These are phyloP conservation scores for Alnus glutinosa DNA, from an alignment of 306 rosid genomes.

Conservation along the genomic window DNA sequence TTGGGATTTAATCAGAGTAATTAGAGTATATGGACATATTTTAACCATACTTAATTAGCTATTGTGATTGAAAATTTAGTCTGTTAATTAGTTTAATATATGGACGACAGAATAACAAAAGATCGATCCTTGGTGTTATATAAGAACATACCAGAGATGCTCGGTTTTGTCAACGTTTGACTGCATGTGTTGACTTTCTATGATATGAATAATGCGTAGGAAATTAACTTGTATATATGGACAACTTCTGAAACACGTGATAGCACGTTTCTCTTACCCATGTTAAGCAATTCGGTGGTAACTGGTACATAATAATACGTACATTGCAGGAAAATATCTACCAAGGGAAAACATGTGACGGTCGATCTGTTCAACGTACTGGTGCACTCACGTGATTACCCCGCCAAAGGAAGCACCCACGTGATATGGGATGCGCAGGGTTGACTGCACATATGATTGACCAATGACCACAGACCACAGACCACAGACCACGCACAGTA, in stretches of 20 bases:
- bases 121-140: background rate
- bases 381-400: constrained; percentile 46
- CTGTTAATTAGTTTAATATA: constrained; percentile 12
- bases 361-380: constrained; percentile 4
- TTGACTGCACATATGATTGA: background rate
- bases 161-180: constrained; percentile 9
- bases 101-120: constrained; percentile 2
- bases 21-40: background rate
- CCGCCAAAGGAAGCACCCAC: constrained; percentile 9
- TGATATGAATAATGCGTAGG: background rate
- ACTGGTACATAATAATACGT: background rate
- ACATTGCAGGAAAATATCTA: background rate
- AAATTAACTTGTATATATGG: constrained; percentile 26
- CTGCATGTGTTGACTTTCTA: background rate
- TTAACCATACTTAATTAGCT: background rate
- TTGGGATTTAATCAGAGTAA: no score
- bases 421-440: background rate
- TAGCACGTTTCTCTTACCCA: constrained; percentile 41
- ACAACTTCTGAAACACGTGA: constrained; percentile 39
- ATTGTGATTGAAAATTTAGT: background rate
- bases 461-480: background rate
- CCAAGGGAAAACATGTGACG: background rate
- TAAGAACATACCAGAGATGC: background rate
- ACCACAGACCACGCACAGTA: no score
- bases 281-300: background rate